Conservation (phyloP, 73 alveolate species). For the Tetrahymena borealis region DNA sequence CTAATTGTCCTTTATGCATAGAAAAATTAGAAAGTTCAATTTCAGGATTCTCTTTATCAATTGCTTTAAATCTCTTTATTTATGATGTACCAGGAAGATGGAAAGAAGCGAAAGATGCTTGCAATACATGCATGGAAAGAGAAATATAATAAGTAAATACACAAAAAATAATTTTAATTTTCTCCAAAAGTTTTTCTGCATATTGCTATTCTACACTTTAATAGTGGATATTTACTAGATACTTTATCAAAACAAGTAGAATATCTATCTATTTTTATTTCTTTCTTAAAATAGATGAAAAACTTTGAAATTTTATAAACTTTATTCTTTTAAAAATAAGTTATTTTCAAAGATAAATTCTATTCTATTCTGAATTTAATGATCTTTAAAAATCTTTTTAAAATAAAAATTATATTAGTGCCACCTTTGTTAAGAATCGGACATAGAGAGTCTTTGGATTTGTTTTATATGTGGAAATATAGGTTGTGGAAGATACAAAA, state of each 20-base stretch:
- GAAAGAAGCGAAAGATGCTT: not conserved
- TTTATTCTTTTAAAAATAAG: not conserved
- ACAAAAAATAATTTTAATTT: not conserved
- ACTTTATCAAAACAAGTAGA: not conserved
- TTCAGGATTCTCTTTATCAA: not conserved
- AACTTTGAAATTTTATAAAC: not conserved
- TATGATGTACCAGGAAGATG: not conserved
- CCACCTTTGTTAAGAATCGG: not conserved
- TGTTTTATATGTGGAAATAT: constrained; percentile 82
- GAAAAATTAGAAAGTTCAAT: not conserved
- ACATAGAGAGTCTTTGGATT: constrained; percentile 49
- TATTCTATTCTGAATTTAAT: not conserved
- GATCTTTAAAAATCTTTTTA: not conserved
- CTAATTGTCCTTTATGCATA: not conserved
- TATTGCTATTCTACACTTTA: not conserved
- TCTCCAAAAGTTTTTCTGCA: not conserved
- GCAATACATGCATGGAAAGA: not conserved
- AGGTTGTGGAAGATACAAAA: constrained; percentile 87
- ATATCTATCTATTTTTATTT: no score
- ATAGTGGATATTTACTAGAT: not conserved
- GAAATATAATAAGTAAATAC: not conserved
- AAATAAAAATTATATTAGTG: not conserved
- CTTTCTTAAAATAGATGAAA: not conserved
- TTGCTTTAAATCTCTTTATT: not conserved
- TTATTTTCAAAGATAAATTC: not conserved